These are phyloP conservation scores for Suhomyces bokatorum DNA, from an alignment of 1,139 yeast genomes.

Conservation along the genomic window DNA sequence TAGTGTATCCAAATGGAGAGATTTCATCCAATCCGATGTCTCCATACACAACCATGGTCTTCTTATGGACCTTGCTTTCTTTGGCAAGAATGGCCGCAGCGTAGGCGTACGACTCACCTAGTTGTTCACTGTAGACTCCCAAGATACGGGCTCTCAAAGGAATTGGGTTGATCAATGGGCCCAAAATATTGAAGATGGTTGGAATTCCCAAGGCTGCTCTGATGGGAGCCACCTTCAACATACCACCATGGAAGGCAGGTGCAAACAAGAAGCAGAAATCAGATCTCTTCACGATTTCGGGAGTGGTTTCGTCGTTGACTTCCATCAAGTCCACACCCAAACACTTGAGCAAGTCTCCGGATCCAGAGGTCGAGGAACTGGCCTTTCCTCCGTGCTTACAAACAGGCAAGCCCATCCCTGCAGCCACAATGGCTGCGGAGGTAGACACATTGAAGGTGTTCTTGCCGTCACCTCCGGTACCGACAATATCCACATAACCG, in stretches of 20 bases:
- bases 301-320: constrained; percentile 66
- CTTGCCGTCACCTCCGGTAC: constrained; percentile 98
- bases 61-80: constrained; percentile 45
- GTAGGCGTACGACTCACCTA: constrained; percentile 83
- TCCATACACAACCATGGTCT: constrained; percentile 90
- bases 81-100: constrained; percentile 61
- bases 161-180: constrained; percentile 91
- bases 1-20: constrained; percentile 81
- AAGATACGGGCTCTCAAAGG: constrained; percentile 78
- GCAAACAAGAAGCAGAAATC: constrained; percentile 82
- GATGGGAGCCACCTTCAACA: constrained; percentile 79
- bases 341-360: constrained; percentile 79
- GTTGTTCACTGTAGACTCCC: constrained; percentile 78
- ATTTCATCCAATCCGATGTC: constrained; percentile 89
- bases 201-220: constrained; percentile 82
- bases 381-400: constrained; percentile 98
- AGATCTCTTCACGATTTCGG: constrained; percentile 55
- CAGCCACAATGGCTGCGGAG: constrained; percentile 88
- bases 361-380: constrained; percentile 86
- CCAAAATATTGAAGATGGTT: constrained; percentile 87
- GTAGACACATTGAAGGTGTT: constrained; percentile 96
- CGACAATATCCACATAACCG: constrained; percentile 86
- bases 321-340: constrained; percentile 77
- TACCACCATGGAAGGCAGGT: constrained; percentile 92
- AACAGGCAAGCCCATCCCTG: constrained; percentile 82